phyloP scores from a whole-genome alignment of 441 rosid genomes.

The Eruca vesicaria region DNA sequence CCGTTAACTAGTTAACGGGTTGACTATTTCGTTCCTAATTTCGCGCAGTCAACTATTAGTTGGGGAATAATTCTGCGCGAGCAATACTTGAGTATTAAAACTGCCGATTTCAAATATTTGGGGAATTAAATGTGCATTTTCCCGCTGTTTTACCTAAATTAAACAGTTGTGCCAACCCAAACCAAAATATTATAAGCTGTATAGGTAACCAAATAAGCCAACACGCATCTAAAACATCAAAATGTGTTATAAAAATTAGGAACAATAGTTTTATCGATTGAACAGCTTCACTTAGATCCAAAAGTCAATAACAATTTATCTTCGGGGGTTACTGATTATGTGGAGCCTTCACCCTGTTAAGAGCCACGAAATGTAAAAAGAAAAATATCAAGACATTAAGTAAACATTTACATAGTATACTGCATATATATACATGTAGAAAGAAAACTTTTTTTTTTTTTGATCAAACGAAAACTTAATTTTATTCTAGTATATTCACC shows the following conservation, averaged over 20 bases:
- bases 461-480: no score
- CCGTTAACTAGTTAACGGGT: no score
- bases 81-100: no score
- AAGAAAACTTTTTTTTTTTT: no score
- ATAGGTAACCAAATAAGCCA: background rate
- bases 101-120: no score
- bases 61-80: no score
- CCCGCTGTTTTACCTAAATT: no score
- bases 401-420: background rate
- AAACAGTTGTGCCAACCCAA: background rate
- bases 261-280: background rate
- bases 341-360: constrained; percentile 13
- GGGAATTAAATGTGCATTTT: no score
- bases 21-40: no score
- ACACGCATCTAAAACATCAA: background rate
- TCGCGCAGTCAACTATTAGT: no score
- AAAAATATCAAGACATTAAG: background rate
- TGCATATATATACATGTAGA: no score
- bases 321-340: background rate
- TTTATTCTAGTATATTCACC: background rate
- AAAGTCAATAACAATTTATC: background rate
- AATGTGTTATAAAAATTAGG: background rate
- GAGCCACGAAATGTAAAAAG: background rate
- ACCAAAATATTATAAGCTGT: background rate
- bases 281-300: background rate